Conservation (phyloP, 148 eudicot genomes). For the Vaccinium darrowii region DNA sequence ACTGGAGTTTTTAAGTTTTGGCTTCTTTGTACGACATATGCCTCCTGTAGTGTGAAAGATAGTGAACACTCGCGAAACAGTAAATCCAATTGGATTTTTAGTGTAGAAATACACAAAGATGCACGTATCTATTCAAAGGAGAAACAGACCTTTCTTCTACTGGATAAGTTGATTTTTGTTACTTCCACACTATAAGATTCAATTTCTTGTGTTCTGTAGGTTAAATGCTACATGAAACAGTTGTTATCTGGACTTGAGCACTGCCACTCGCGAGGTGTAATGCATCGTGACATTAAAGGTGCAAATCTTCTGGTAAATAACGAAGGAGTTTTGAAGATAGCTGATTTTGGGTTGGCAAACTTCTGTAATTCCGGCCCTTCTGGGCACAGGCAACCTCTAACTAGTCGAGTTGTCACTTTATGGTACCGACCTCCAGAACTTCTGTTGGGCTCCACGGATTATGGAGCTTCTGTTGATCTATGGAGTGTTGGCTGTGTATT, state of each 20-base stretch:
- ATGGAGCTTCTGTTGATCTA: constrained; percentile 36
- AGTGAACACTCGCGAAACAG: background rate
- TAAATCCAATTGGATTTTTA: background rate
- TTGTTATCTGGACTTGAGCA: constrained; percentile 40
- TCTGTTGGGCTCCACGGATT: constrained; percentile 38
- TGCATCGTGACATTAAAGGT: constrained; percentile 46
- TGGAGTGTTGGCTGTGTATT: constrained; percentile 49
- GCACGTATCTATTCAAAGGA: background rate
- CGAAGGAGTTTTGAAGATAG: constrained; percentile 63
- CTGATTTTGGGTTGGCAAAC: constrained; percentile 51
- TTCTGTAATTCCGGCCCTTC: constrained; percentile 25
- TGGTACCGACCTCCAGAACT: constrained; percentile 55
- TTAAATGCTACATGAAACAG: constrained; percentile 47
- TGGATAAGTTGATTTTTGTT: background rate
- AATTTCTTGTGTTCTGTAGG: constrained; percentile 20
- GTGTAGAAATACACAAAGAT: background rate
- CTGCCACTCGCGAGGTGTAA: constrained; percentile 39
- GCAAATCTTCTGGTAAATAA: constrained; percentile 38
- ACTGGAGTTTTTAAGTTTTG: background rate
- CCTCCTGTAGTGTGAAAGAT: background rate
- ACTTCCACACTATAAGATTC: background rate
- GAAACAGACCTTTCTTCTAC: background rate
- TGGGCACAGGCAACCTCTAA: constrained; percentile 27
- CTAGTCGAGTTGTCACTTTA: constrained; percentile 44
- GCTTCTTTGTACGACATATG: background rate